Evolutionary conservation across 2,329 filamentous ascomycete species (phyloP).

Genomic region (Fusarium acutatum): DNA sequence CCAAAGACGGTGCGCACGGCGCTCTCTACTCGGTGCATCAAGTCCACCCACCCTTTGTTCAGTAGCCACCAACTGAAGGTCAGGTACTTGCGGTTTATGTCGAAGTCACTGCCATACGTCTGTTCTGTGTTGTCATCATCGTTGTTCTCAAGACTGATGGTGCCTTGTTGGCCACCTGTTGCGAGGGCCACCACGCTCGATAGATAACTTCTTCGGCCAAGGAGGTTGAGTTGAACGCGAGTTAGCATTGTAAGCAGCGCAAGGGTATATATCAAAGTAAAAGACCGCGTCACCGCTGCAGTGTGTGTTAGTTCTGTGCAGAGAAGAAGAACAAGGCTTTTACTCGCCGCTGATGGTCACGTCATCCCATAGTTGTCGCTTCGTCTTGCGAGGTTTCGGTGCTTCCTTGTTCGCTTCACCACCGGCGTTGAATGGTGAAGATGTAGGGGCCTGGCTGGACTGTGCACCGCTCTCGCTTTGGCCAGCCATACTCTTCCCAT

Average conservation of each 20-base stretch:
- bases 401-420: conserved; percentile 48
- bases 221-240: conserved; percentile 93
- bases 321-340: neutral
- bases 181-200: conserved; percentile 94
- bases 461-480: conserved; percentile 83
- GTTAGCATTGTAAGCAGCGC: conserved; percentile 91
- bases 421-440: conserved; percentile 56
- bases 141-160: conserved; percentile 90
- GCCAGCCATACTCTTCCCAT: conserved; percentile 78
- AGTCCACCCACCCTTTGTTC: conserved; percentile 85
- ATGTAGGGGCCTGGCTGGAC: conserved; percentile 76
- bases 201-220: conserved; percentile 93
- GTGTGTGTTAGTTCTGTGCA: conserved; percentile 13
- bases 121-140: conserved; percentile 88
- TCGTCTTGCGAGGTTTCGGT: conserved; percentile 73
- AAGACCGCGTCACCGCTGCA: conserved; percentile 85
- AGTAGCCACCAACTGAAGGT: conserved; percentile 99
- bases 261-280: conserved; percentile 91
- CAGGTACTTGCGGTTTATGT: conserved; percentile 93
- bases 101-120: conserved; percentile 90
- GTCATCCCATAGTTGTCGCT: conserved; percentile 96
- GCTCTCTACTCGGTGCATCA: conserved; percentile 82
- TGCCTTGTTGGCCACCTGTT: conserved; percentile 74
- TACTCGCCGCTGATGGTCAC: conserved; percentile 90
- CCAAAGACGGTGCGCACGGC: conserved; percentile 92